Conservation (phyloP, 768 basidiomycete genomes). For the Collybia nuda region DNA sequence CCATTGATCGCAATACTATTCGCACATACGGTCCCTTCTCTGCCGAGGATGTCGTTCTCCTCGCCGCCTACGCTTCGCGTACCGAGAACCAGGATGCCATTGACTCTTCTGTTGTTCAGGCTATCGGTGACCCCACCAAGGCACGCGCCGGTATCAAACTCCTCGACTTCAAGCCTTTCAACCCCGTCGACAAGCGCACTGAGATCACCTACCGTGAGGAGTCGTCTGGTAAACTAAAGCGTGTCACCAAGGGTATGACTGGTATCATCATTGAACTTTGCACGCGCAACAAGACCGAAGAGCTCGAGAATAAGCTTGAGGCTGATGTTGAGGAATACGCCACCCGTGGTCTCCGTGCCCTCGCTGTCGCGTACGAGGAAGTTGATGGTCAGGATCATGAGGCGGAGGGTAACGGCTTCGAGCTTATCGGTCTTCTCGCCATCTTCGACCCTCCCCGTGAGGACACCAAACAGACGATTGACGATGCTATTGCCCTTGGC, state of each 20-base stretch:
- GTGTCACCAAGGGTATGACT: slow-evolving; percentile 99
- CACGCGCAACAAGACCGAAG: slow-evolving; percentile 95
- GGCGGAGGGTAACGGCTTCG: slow-evolving; percentile 93
- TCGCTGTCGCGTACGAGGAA: slow-evolving; percentile 95
- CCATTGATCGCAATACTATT: slow-evolving; percentile 91
- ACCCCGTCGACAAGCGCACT: slow-evolving; percentile 98
- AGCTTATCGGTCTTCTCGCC: slow-evolving; percentile 93
- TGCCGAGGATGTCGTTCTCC: slow-evolving; percentile 87
- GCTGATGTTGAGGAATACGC: slow-evolving; percentile 96
- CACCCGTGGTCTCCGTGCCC: slow-evolving; percentile 92
- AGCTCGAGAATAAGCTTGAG: slow-evolving; percentile 88
- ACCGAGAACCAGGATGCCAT: slow-evolving; percentile 99
- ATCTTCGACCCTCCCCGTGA: slow-evolving; percentile 98
- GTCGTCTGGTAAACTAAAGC: slow-evolving; percentile 93
- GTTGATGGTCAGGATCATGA: slow-evolving; percentile 80
- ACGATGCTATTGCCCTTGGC: slow-evolving; percentile 93
- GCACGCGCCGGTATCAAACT: slow-evolving; percentile 95
- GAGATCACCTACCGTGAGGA: slow-evolving; percentile 98
- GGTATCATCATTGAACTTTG: slow-evolving; percentile 98
- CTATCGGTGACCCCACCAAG: slow-evolving; percentile 66
- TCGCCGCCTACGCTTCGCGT: slow-evolving; percentile 94
- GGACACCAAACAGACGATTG: slow-evolving; percentile 98
- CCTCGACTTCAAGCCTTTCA: slow-evolving; percentile 99
- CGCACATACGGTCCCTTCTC: slow-evolving; percentile 88
- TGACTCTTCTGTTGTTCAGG: slow-evolving; percentile 81